Evolutionary conservation across 192 early-diverging fungal species (phyloP).

Genomic region (Rhizoclosmatium sp.): DNA sequence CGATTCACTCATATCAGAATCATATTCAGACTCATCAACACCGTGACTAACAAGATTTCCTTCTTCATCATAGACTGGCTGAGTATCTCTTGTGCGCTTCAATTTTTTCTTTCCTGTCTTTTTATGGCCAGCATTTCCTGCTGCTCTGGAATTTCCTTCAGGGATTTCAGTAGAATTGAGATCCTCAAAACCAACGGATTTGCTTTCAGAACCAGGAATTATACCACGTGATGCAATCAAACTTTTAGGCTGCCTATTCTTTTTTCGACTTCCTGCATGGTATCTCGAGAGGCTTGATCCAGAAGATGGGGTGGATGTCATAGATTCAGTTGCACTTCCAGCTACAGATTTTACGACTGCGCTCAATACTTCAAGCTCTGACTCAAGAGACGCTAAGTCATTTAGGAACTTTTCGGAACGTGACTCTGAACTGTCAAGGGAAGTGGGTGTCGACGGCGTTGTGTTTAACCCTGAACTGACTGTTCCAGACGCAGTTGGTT

Average conservation of each 20-base stretch:
- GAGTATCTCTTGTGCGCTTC: not conserved
- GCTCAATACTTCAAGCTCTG: constrained; percentile 55
- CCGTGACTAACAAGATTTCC: not conserved
- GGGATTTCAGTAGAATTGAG: not conserved
- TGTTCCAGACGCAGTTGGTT: not conserved
- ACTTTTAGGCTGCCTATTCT: not conserved
- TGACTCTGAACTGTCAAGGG: constrained; percentile 26
- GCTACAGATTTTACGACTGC: constrained; percentile 24
- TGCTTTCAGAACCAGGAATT: not conserved
- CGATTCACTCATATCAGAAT: not conserved
- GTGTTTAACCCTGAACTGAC: not conserved
- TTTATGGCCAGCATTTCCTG: not conserved
- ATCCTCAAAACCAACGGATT: not conserved
- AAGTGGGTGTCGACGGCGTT: not conserved
- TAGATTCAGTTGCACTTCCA: not conserved
- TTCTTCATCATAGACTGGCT: not conserved
- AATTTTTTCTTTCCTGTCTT: no score
- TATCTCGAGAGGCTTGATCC: constrained; percentile 23
- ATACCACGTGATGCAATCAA: not conserved
- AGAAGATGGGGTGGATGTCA: constrained; percentile 29
- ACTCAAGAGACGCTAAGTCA: constrained; percentile 54
- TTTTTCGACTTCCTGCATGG: constrained; percentile 31
- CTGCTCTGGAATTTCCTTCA: not conserved
- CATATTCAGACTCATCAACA: not conserved
- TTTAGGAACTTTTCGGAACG: constrained; percentile 52